These are phyloP conservation scores for Phanerochaete sordida DNA, from an alignment of 768 basidiomycete genomes.

Conservation along the genomic window DNA sequence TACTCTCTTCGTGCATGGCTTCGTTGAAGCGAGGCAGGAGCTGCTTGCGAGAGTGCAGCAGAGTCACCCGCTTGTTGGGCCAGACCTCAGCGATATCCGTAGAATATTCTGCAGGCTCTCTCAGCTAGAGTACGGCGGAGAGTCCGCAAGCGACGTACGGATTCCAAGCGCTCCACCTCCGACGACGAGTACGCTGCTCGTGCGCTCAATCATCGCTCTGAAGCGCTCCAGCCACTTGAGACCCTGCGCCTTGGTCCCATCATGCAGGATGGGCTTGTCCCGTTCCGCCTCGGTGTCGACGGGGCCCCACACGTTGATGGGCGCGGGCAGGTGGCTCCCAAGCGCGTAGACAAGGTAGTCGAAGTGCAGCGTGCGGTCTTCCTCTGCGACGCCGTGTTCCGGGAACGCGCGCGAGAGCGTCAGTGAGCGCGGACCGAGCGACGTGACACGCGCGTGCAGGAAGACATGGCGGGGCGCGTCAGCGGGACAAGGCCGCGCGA, in stretches of 20 bases:
- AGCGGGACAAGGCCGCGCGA: conserved; percentile 21
- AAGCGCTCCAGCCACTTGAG: conserved; percentile 48
- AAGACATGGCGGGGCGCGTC: conserved; percentile 23
- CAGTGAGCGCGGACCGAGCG: conserved; percentile 36
- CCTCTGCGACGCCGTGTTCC: conserved; percentile 34
- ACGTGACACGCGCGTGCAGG: conserved; percentile 44
- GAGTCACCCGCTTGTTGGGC: conserved; percentile 49
- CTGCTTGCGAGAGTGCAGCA: conserved; percentile 55
- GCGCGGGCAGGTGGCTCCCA: conserved; percentile 52
- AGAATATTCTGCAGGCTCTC: conserved; percentile 46
- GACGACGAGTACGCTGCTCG: conserved; percentile 55
- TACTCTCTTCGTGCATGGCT: conserved; percentile 50
- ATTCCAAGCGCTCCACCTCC: conserved; percentile 76
- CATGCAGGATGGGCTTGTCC: neutral
- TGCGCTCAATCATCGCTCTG: conserved; percentile 44
- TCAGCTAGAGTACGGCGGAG: neutral
- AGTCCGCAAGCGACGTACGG: conserved; percentile 38
- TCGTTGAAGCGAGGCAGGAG: conserved; percentile 52
- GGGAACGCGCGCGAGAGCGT: conserved; percentile 47
- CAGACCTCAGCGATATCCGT: conserved; percentile 57
- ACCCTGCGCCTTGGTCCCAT: conserved; percentile 45
- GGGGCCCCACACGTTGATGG: conserved; percentile 52
- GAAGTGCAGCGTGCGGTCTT: conserved; percentile 36
- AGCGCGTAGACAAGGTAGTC: conserved; percentile 61
- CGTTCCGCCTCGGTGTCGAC: conserved; percentile 18